These are phyloP conservation scores for Beta macrorhiza DNA, from an alignment of 179 eudicot genomes.

Conservation along the genomic window DNA sequence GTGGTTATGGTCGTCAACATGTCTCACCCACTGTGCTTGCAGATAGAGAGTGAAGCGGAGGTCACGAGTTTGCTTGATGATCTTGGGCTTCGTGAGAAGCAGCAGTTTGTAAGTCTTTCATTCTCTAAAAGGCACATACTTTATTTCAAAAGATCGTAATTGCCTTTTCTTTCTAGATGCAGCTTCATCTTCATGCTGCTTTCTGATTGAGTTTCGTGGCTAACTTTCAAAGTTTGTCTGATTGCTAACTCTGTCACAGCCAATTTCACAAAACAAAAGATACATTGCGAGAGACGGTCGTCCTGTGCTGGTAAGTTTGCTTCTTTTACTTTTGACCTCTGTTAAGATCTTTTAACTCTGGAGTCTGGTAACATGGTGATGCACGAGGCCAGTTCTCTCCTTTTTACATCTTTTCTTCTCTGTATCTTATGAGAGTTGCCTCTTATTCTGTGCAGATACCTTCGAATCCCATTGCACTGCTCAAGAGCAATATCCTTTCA, in stretches of 20 bases:
- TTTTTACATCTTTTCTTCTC: not conserved
- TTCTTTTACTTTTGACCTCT: conserved; percentile 9
- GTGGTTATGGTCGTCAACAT: conserved; percentile 13
- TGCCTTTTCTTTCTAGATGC: not conserved
- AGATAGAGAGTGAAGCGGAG: conserved; percentile 87
- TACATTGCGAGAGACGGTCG: conserved; percentile 80
- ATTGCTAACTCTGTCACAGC: conserved; percentile 43
- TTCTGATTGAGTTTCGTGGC: not conserved
- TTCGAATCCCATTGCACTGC: conserved; percentile 64
- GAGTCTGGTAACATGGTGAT: not conserved
- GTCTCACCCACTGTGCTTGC: conserved; percentile 17
- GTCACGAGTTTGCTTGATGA: conserved; percentile 74
- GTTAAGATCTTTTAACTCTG: not conserved
- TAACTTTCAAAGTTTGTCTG: not conserved
- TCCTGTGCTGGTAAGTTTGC: conserved; percentile 59
- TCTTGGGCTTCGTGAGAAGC: conserved; percentile 82
- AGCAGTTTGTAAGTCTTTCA: conserved; percentile 62
- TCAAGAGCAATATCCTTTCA: conserved; percentile 76
- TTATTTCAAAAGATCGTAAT: not conserved
- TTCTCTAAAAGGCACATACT: not conserved
- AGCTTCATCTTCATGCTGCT: not conserved
- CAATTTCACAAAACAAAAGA: conserved; percentile 80
- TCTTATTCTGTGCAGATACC: conserved; percentile 56
- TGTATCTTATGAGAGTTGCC: conserved; percentile 16
- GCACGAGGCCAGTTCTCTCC: not conserved